Conservation (phyloP, 2,329 filamentous ascomycete genomes). For the Gnomoniopsis smithogilvyi region DNA sequence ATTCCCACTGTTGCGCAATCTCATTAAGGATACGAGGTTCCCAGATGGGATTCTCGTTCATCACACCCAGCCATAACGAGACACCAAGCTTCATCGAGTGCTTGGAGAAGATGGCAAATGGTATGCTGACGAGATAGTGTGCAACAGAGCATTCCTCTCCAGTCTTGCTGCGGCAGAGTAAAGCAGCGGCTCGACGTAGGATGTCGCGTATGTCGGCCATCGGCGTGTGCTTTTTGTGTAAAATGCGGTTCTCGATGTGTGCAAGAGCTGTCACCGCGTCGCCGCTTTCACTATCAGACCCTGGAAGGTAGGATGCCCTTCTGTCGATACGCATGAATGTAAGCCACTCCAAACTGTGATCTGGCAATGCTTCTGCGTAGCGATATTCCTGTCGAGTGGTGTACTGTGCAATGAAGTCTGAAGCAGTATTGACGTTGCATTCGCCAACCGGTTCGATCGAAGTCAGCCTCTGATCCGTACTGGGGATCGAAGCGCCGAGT, state of each 20-base stretch:
- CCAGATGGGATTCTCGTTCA: conserved; percentile 89
- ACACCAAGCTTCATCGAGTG: conserved; percentile 94
- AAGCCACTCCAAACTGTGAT: conserved; percentile 65
- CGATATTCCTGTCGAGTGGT: conserved; percentile 95
- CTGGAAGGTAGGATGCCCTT: conserved; percentile 49
- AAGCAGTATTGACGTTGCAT: conserved; percentile 81
- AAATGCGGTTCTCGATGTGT: conserved; percentile 69
- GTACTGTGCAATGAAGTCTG: conserved; percentile 95
- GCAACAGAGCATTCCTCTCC: conserved; percentile 75
- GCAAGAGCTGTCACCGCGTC: conserved; percentile 65
- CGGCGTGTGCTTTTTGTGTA: conserved; percentile 65
- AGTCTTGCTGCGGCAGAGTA: conserved; percentile 71
- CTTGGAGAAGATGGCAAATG: conserved; percentile 90
- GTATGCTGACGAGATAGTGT: conserved; percentile 86
- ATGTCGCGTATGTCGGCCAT: conserved; percentile 76
- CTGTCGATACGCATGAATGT: conserved; percentile 55
- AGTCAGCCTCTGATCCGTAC: conserved; percentile 78
- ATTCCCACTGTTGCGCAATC: conserved; percentile 88
- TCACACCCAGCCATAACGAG: conserved; percentile 93
- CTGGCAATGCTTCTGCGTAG: conserved; percentile 72
- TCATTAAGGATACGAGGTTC: conserved; percentile 83
- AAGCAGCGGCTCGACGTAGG: conserved; percentile 77
- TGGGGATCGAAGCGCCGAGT: conserved; percentile 82
- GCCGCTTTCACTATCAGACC: conserved; percentile 50
- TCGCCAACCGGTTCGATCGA: conserved; percentile 75